Conservation (phyloP, 495 filamentous ascomycete genomes). For the Chaetomium fimeti region DNA sequence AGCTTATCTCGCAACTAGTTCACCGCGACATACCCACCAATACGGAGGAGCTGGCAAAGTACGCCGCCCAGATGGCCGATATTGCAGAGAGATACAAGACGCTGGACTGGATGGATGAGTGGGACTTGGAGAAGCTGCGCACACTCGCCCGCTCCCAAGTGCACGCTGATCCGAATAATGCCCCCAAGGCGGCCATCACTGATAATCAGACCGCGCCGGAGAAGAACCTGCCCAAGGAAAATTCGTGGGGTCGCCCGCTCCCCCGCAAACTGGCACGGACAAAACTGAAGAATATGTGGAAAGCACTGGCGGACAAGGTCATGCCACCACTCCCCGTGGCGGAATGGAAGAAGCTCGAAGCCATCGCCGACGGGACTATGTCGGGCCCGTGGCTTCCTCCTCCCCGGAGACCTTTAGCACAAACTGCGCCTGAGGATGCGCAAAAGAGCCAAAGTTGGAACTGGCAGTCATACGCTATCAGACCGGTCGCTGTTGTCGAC, state of each 20-base stretch:
- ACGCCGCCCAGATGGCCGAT: not conserved
- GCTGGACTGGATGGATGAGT: slow-evolving; percentile 46
- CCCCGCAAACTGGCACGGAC: slow-evolving; percentile 54
- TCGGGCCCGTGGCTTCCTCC: slow-evolving; percentile 36
- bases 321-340: slow-evolving; percentile 68
- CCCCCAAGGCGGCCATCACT: slow-evolving; percentile 36
- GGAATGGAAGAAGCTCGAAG: slow-evolving; percentile 63
- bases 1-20: slow-evolving; percentile 56
- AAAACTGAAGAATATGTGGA: slow-evolving; percentile 62
- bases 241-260: slow-evolving; percentile 63
- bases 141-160: slow-evolving; percentile 35
- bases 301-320: slow-evolving; percentile 50
- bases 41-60: slow-evolving; percentile 36
- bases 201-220: slow-evolving; percentile 47
- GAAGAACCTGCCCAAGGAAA: slow-evolving; percentile 54
- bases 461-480: slow-evolving; percentile 31
- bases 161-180: slow-evolving; percentile 3
- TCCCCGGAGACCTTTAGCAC: slow-evolving; percentile 28
- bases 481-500: slow-evolving; percentile 26
- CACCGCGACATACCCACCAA: slow-evolving; percentile 39
- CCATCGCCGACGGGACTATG: slow-evolving; percentile 57
- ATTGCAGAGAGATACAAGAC: slow-evolving; percentile 13
- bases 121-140: slow-evolving; percentile 39
- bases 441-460: slow-evolving; percentile 18
- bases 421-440: not conserved